These are phyloP conservation scores for Wickerhamomyces queroliae DNA, from an alignment of 805 yeast species.

Conservation along the genomic window DNA sequence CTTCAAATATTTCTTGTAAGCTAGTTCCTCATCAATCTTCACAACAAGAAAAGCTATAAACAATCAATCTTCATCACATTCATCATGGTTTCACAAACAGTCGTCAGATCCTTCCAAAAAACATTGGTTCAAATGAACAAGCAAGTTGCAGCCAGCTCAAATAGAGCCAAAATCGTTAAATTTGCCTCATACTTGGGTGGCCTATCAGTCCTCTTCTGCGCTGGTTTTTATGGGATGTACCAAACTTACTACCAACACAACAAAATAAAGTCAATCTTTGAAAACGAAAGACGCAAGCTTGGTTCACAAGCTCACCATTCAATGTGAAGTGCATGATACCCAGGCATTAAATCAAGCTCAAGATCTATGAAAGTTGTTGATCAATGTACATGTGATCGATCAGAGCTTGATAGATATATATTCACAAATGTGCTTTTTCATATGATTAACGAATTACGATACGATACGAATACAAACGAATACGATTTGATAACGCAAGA, in stretches of 20 bases:
- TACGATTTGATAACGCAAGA: too few species aligned
- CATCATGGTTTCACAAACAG: slow-evolving; percentile 20
- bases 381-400: too few species aligned
- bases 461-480: too few species aligned
- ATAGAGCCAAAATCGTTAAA: slow-evolving; percentile 2
- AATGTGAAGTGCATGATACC: not conserved
- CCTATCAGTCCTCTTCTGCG: slow-evolving; percentile 11
- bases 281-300: slow-evolving; percentile 5
- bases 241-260: slow-evolving; percentile 19
- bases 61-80: too few species aligned
- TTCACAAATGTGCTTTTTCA: too few species aligned
- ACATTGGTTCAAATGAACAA: slow-evolving; percentile 17
- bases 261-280: slow-evolving; percentile 20
- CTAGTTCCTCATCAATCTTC: too few species aligned
- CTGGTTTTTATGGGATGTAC: slow-evolving; percentile 15
- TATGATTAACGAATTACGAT: too few species aligned
- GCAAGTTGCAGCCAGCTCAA: slow-evolving; percentile 10
- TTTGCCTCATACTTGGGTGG: slow-evolving; percentile 17
- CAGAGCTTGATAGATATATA: too few species aligned
- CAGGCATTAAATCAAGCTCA: too few species aligned
- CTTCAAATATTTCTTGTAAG: too few species aligned
- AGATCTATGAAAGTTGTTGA: too few species aligned
- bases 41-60: too few species aligned
- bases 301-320: slow-evolving; percentile 7
- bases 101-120: slow-evolving; percentile 16